Conservation (phyloP, 495 filamentous ascomycete species). For the Aeminium ludgeri region DNA sequence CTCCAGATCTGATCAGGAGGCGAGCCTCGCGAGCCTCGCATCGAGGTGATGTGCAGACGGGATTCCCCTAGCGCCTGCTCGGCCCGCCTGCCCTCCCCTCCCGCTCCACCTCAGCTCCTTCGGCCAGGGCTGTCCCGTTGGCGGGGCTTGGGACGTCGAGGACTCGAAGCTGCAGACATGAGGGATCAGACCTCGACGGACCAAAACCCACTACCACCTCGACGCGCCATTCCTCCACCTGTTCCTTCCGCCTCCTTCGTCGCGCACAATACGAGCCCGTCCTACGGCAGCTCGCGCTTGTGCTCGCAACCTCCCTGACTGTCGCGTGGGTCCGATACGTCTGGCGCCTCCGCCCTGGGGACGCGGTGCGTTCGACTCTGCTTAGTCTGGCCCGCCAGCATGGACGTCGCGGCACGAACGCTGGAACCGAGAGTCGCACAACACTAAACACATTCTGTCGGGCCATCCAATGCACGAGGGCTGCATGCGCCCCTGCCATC, state of each 20-base stretch:
- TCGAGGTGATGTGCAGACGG: too few relatives aligned
- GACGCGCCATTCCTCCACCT: background rate
- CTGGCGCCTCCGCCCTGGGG: constrained; percentile 7
- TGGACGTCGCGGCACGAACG: constrained; percentile 14
- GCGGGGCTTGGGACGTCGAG: background rate
- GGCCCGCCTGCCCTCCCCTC: background rate
- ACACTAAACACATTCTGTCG: constrained; percentile 4
- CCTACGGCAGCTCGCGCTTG: constrained; percentile 1
- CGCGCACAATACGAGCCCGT: constrained; percentile 7
- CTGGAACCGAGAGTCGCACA: constrained; percentile 16
- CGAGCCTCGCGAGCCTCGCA: too few relatives aligned
- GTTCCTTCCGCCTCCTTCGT: background rate
- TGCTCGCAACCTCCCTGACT: background rate
- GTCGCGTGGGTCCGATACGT: constrained; percentile 2
- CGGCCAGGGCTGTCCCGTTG: too few relatives aligned
- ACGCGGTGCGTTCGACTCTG: background rate
- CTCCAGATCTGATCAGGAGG: too few relatives aligned
- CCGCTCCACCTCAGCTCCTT: background rate
- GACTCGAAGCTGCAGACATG: background rate
- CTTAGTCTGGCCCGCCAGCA: constrained; percentile 10
- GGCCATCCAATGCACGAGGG: constrained; percentile 14
- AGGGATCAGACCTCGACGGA: too few relatives aligned
- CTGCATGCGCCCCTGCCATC: constrained; percentile 16
- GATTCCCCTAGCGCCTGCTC: background rate
- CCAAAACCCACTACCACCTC: background rate